phyloP scores from a whole-genome alignment of 2,329 filamentous ascomycete species.

The Trichophyton equinum region DNA sequence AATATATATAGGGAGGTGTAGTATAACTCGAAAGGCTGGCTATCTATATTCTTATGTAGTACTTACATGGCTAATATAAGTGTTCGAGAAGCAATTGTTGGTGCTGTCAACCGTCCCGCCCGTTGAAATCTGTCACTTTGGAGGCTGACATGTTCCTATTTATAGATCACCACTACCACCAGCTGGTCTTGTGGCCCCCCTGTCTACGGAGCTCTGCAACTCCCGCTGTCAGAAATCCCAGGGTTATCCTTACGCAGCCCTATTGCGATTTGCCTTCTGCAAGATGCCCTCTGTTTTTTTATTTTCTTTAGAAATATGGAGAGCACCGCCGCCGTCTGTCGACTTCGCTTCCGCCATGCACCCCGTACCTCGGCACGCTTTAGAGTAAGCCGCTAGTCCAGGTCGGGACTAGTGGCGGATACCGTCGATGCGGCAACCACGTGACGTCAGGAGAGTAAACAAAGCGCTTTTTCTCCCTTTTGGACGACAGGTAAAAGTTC shows the following conservation, averaged over 20 bases:
- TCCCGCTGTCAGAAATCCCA: background rate
- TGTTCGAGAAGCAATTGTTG: too few relatives aligned
- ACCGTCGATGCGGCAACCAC: background rate
- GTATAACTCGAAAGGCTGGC: too few relatives aligned
- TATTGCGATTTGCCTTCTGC: background rate
- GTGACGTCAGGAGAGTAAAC: constrained; percentile 1
- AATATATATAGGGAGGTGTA: background rate
- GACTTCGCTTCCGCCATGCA: background rate
- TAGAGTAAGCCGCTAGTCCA: background rate
- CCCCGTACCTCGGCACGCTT: background rate
- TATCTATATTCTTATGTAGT: too few relatives aligned
- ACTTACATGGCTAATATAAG: too few relatives aligned
- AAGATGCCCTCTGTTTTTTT: background rate
- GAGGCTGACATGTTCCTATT: background rate
- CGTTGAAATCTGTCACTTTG: too few relatives aligned
- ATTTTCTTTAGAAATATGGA: background rate
- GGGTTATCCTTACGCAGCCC: background rate
- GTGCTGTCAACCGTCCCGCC: too few relatives aligned
- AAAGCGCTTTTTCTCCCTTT: background rate
- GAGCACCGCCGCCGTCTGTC: background rate
- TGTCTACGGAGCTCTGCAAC: background rate
- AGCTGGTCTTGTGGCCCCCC: background rate
- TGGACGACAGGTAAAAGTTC: background rate
- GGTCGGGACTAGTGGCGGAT: background rate
- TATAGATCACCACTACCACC: background rate